Evolutionary conservation across 2,329 filamentous ascomycete genomes (phyloP).

Genomic region (Cercospora beticola): DNA sequence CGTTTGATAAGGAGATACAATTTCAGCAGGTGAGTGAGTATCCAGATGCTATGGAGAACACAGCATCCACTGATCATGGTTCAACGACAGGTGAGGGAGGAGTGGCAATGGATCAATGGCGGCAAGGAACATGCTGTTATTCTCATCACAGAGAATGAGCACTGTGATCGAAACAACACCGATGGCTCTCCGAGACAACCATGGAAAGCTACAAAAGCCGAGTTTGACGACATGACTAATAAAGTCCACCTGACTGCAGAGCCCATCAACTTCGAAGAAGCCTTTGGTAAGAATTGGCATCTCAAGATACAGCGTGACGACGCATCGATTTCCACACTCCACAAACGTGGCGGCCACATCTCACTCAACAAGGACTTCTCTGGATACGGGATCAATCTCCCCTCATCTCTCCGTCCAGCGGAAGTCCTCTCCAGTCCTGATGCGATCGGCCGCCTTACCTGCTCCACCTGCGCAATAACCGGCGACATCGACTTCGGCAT

Average conservation of each 20-base stretch:
- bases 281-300: slow-evolving; percentile 13
- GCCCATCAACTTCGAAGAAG: slow-evolving; percentile 7
- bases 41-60: not conserved
- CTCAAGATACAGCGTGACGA: slow-evolving; percentile 3
- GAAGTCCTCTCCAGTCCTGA: not conserved
- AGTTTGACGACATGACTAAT: slow-evolving; percentile 4
- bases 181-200: slow-evolving; percentile 10
- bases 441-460: slow-evolving; percentile 10
- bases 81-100: not conserved
- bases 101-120: slow-evolving; percentile 12
- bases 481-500: slow-evolving; percentile 11
- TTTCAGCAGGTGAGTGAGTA: slow-evolving; percentile 6
- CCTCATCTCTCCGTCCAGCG: not conserved
- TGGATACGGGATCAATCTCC: slow-evolving; percentile 7
- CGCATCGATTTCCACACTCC: not conserved
- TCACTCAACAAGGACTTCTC: slow-evolving; percentile 16
- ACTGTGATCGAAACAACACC: slow-evolving; percentile 4
- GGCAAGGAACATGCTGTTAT: not conserved
- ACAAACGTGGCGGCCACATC: slow-evolving; percentile 1
- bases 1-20: not conserved
- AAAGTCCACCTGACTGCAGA: not conserved
- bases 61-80: not conserved
- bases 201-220: not conserved
- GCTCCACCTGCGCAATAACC: slow-evolving; percentile 9
- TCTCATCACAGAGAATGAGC: slow-evolving; percentile 10